phyloP scores from a whole-genome alignment of 805 yeast species.

The Yarrowia bubula region DNA sequence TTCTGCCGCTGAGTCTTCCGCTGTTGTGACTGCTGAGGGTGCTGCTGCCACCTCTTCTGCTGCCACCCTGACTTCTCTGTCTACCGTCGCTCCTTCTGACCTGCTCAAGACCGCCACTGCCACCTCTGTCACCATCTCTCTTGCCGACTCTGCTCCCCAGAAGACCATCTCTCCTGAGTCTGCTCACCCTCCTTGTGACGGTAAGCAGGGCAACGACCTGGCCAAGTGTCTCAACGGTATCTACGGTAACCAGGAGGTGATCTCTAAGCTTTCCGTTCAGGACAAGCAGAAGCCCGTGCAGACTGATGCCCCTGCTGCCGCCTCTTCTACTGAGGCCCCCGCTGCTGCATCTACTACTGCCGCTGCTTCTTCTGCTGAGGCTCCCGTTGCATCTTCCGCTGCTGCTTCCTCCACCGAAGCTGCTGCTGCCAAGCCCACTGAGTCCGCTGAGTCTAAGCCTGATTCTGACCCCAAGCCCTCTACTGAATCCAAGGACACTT shows the following conservation, averaged over 20 bases:
- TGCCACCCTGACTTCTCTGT: constrained; percentile 1
- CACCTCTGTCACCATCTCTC: constrained; percentile 27
- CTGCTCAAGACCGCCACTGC: constrained; percentile 6
- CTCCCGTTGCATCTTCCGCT: constrained; percentile 30
- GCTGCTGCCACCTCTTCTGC: constrained; percentile 18
- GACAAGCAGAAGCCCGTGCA: neutral
- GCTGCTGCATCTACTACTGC: constrained; percentile 28
- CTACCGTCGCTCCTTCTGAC: constrained; percentile 30
- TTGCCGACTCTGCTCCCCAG: constrained; percentile 22
- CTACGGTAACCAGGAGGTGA: constrained; percentile 15
- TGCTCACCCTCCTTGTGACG: constrained; percentile 25
- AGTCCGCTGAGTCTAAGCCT: constrained; percentile 28
- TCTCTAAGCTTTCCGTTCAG: neutral
- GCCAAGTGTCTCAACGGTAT: constrained; percentile 26
- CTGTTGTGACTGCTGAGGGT: neutral
- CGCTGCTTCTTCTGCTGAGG: constrained; percentile 33
- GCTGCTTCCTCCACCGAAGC: neutral
- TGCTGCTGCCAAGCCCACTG: constrained; percentile 32
- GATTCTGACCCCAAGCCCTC: neutral
- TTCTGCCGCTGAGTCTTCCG: neutral
- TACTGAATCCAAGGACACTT: neutral
- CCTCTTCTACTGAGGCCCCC: constrained; percentile 31
- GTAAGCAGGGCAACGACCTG: constrained; percentile 26
- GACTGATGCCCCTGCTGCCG: constrained; percentile 3
- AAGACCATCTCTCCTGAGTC: constrained; percentile 28